Base-by-base conservation (phyloP, 192 early-diverging fungal genomes). In the Backusella circina region DNA sequence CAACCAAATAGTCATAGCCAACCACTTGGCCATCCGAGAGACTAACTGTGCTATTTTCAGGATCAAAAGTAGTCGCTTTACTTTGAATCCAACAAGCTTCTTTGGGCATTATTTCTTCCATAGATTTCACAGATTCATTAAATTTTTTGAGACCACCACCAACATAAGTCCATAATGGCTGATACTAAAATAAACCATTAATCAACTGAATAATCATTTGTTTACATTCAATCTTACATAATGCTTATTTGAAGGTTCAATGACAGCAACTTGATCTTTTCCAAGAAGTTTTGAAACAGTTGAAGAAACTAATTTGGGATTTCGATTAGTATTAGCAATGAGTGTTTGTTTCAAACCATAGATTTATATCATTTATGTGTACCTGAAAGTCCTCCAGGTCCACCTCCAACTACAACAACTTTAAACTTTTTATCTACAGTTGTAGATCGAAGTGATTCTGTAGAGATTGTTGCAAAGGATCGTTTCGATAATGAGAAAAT, bases 151-250 rank as follows among this genome's bases (percentile, higher is more conserved):
- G 80, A 16, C 95, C 95, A 65, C 84, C 92, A 50, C 95, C 95
- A 37, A 96, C 95, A 90, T 94, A 94, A 10, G 95, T 96, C 87
- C 93, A 96, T 64, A 96, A 77, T 31, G 95, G 95, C 86, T 96
- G 95, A 82, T 95, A 94, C 88, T 89, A 74, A 7, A 15, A 18
- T 10, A 57, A 64, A 54, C 18, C 21, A 37, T 64, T 5, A 37
- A 10, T n/a, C 16, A 70, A 18, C 5, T 57, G 6, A 0, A 28
- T 3, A 28, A 47, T 30, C 38, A 26, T 12, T 71, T 54, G 21
- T 16, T 57, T 9, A 12, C 33, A 33, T 8, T 33, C 37, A 57
- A 30, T 50, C 77, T 78, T 85, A 89, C 88, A 80, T 93, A 92
- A 84, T 94, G 93, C 6, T 82, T 84, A 65, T 76, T 74, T 0